phyloP scores from a whole-genome alignment of 139 green algal genomes.

The Micractinium conductrix region DNA sequence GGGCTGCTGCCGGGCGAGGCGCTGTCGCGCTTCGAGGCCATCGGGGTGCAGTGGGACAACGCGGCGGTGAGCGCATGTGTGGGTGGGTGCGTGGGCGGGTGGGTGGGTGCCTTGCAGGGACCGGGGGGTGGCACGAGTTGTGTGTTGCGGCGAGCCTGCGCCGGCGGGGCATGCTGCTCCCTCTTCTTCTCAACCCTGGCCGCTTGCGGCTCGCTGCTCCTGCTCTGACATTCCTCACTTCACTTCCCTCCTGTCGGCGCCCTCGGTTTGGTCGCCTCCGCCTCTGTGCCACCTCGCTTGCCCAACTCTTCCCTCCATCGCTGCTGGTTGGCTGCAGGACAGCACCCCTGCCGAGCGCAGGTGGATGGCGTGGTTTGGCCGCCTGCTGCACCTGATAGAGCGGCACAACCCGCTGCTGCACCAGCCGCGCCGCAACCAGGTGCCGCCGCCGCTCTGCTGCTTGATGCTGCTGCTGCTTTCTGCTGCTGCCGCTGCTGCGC shows the following conservation, averaged over 20 bases:
- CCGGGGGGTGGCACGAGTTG: too few species aligned
- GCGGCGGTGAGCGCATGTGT: slow-evolving; percentile 6
- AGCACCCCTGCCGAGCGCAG: slow-evolving; percentile 8
- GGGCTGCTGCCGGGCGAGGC: slow-evolving; percentile 53
- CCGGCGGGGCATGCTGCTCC: too few species aligned
- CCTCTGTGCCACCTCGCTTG: too few species aligned
- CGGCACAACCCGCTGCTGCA: slow-evolving; percentile 31
- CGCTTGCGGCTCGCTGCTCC: too few species aligned
- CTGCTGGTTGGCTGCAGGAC: slow-evolving; percentile 20
- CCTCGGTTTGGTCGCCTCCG: too few species aligned
- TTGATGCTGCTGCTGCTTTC: too few species aligned
- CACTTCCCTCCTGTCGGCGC: too few species aligned
- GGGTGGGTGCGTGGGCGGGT: neutral
- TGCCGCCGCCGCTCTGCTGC: too few species aligned
- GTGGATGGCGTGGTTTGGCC: slow-evolving; percentile 55
- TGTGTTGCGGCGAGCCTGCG: too few species aligned
- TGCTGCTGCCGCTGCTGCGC: too few species aligned
- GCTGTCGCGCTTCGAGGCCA: slow-evolving; percentile 51
- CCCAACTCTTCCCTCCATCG: neutral
- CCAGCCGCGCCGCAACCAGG: neutral
- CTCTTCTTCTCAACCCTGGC: too few species aligned
- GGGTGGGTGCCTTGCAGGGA: neutral
- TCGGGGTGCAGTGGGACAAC: slow-evolving; percentile 58
- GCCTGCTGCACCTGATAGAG: slow-evolving; percentile 60
- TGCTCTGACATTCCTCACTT: too few species aligned